Evolutionary conservation across 2,329 filamentous ascomycete species (phyloP).

Genomic region (Xylaria sp.): DNA sequence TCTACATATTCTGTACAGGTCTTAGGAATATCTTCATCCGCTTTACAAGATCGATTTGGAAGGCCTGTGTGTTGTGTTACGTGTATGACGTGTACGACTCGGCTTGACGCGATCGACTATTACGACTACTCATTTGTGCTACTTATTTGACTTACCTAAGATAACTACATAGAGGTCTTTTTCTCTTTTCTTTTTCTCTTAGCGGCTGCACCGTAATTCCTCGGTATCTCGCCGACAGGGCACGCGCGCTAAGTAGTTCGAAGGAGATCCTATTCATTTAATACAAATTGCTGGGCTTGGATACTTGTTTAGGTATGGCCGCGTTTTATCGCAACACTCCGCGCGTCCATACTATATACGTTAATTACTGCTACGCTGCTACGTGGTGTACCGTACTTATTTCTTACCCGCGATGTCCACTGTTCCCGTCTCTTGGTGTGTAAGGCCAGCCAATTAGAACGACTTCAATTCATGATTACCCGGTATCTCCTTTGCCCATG

Average conservation of each 20-base stretch:
- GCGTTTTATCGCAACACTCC: conserved; percentile 11
- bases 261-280: background rate
- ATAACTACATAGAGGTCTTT: too few species aligned
- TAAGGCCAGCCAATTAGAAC: conserved; percentile 26
- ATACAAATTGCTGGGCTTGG: background rate
- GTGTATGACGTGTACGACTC: too few species aligned
- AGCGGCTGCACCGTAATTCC: background rate
- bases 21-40: background rate
- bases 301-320: conserved; percentile 5
- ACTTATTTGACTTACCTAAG: too few species aligned
- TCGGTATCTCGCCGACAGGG: background rate
- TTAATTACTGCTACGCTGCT: background rate
- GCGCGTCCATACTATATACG: conserved; percentile 5
- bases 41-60: background rate
- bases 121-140: too few species aligned
- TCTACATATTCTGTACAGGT: background rate
- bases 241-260: background rate
- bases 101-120: too few species aligned
- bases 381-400: background rate
- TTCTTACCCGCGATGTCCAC: background rate
- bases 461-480: background rate
- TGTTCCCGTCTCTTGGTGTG: conserved; percentile 4
- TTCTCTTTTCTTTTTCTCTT: too few species aligned
- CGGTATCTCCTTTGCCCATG: background rate
- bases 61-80: too few species aligned